Conservation (phyloP, 495 filamentous ascomycete genomes). For the Xylaria bambusicola region DNA sequence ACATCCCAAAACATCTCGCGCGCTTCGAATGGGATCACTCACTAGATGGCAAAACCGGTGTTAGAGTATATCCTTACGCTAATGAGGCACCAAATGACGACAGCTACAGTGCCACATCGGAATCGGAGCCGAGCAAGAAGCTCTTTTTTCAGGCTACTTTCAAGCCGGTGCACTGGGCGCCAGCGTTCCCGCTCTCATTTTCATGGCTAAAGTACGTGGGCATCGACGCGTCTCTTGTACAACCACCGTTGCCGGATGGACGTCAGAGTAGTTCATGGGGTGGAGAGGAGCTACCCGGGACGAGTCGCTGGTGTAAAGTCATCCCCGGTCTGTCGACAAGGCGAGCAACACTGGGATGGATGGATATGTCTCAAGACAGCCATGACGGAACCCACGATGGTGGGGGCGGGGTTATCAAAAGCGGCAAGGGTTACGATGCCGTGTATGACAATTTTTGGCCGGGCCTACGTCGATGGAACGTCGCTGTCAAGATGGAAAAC, state of each 20-base stretch:
- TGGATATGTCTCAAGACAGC: slow-evolving; percentile 41
- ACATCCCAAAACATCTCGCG: slow-evolving; percentile 57
- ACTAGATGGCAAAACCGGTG: slow-evolving; percentile 35
- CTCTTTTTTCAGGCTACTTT: slow-evolving; percentile 49
- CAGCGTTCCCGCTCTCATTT: slow-evolving; percentile 45
- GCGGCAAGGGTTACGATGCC: slow-evolving; percentile 4
- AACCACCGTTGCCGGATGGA: slow-evolving; percentile 48
- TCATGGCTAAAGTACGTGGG: slow-evolving; percentile 35
- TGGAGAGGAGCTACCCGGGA: slow-evolving; percentile 39
- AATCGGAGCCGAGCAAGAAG: slow-evolving; percentile 26
- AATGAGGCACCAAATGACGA: too few relatives aligned
- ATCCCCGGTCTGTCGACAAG: slow-evolving; percentile 26
- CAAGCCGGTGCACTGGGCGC: slow-evolving; percentile 41
- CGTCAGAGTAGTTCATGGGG: too few relatives aligned
- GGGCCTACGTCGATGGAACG: slow-evolving; percentile 43
- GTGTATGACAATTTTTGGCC: slow-evolving; percentile 46
- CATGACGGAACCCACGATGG: too few relatives aligned
- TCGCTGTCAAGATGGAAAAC: slow-evolving; percentile 47
- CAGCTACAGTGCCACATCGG: slow-evolving; percentile 17
- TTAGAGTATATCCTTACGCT: slow-evolving; percentile 49
- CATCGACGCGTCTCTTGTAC: slow-evolving; percentile 38
- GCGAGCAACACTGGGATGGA: slow-evolving; percentile 36
- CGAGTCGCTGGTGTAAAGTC: slow-evolving; percentile 37
- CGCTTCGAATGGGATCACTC: slow-evolving; percentile 48
- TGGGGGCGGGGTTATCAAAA: too few relatives aligned